Conservation (phyloP, 176 grass and related monocot genomes). For the Bolboschoenus planiculmis region DNA sequence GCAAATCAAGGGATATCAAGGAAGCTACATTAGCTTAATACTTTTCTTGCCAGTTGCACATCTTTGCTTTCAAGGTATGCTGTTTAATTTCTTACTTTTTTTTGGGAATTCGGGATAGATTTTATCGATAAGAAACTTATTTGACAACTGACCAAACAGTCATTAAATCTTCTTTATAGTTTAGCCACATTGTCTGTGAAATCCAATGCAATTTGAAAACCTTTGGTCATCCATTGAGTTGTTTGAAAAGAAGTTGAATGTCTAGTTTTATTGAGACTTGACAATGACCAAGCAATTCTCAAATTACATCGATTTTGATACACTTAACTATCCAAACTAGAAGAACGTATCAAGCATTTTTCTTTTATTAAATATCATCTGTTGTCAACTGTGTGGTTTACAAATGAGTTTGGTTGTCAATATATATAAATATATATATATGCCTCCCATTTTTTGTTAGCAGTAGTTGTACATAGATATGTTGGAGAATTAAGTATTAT, state of each 20-base stretch:
- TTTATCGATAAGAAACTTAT: background rate
- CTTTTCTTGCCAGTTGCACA: background rate
- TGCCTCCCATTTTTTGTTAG: background rate
- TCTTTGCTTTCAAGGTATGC: conserved; percentile 10
- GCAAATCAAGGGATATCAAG: background rate
- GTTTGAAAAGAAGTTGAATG: background rate
- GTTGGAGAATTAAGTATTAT: background rate
- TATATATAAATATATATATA: background rate
- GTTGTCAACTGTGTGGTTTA: background rate
- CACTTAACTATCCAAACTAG: background rate
- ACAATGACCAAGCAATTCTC: background rate
- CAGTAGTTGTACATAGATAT: background rate
- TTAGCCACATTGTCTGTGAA: background rate
- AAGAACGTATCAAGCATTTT: background rate
- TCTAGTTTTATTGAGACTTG: background rate
- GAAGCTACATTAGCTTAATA: background rate
- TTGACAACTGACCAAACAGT: background rate
- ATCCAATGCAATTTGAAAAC: background rate
- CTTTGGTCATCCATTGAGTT: background rate
- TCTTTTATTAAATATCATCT: background rate
- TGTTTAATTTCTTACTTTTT: background rate
- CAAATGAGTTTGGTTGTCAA: background rate
- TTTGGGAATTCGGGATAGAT: background rate
- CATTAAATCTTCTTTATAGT: background rate
- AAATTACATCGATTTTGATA: background rate